These are phyloP conservation scores for Butyriboletus loyo DNA, from an alignment of 768 basidiomycete species.

Conservation along the genomic window DNA sequence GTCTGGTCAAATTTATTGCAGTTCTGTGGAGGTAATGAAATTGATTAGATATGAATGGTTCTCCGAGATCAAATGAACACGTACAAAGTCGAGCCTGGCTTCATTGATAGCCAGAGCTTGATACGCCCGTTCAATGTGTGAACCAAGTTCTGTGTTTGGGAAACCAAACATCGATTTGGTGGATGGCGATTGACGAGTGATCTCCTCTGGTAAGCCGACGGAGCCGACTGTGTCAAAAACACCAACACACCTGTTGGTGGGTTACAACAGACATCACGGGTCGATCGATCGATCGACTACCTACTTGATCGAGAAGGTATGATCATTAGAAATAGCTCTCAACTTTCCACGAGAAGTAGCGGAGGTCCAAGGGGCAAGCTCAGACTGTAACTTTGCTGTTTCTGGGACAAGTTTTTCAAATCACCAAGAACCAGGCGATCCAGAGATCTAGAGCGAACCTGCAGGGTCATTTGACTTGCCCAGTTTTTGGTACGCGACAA, in stretches of 20 bases:
- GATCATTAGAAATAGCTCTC: conserved; percentile 45
- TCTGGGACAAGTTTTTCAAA: conserved; percentile 28
- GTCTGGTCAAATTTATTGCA: conserved; percentile 65
- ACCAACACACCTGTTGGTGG: conserved; percentile 52
- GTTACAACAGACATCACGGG: conserved; percentile 2
- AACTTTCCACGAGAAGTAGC: conserved; percentile 49
- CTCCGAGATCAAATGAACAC: conserved; percentile 16
- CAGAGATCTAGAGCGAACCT: conserved; percentile 32
- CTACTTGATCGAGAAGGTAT: conserved; percentile 63
- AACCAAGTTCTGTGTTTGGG: conserved; percentile 53
- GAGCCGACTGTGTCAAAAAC: conserved; percentile 81
- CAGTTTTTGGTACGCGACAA: conserved; percentile 57
- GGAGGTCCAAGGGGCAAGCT: conserved; percentile 55
- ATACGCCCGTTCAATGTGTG: conserved; percentile 62
- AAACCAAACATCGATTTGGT: conserved; percentile 61
- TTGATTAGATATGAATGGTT: background rate
- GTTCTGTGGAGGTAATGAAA: conserved; percentile 34
- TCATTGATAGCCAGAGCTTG: conserved; percentile 73
- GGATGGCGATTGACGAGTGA: conserved; percentile 44
- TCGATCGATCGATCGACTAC: conserved; percentile 9
- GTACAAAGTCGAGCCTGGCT: conserved; percentile 63
- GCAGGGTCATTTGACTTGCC: conserved; percentile 49
- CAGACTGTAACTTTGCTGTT: conserved; percentile 36
- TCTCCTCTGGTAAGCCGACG: conserved; percentile 65
- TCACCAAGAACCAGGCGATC: background rate